Conservation (phyloP, 2,329 filamentous ascomycete genomes). For the Trichoderma citrinoviride region DNA sequence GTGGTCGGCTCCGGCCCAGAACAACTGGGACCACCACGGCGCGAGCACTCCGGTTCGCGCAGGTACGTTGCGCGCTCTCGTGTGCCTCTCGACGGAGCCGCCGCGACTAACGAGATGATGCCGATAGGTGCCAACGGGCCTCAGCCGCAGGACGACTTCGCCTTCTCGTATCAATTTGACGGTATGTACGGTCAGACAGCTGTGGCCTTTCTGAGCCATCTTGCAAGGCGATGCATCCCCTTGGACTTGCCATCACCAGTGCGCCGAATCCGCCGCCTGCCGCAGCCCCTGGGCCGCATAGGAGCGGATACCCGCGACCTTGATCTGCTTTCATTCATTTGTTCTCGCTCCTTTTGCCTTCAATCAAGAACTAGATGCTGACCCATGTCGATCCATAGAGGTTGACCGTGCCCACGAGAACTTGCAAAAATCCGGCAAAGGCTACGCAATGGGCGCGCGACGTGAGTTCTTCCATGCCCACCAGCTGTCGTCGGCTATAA, state of each 20-base stretch:
- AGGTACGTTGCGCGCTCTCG: constrained; percentile 32
- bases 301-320: not conserved
- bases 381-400: constrained; percentile 55
- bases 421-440: constrained; percentile 93
- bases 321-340: too few relatives aligned
- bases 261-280: not conserved
- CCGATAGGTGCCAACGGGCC: constrained; percentile 69
- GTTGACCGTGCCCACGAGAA: constrained; percentile 95
- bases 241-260: not conserved
- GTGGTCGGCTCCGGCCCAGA: constrained; percentile 40
- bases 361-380: not conserved
- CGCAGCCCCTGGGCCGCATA: not conserved
- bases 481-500: not conserved
- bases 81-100: not conserved
- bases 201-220: not conserved
- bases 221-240: not conserved
- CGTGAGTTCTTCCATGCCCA: constrained; percentile 65
- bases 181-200: constrained; percentile 56
- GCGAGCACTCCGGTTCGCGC: constrained; percentile 41
- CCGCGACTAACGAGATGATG: constrained; percentile 18
- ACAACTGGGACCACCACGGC: constrained; percentile 48
- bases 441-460: constrained; percentile 70
- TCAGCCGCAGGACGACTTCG: constrained; percentile 71
- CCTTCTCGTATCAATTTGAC: constrained; percentile 86
- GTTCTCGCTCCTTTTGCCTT: not conserved